Base-by-base conservation (phyloP, 257 asterid species). In the Solanum commersonii region DNA sequence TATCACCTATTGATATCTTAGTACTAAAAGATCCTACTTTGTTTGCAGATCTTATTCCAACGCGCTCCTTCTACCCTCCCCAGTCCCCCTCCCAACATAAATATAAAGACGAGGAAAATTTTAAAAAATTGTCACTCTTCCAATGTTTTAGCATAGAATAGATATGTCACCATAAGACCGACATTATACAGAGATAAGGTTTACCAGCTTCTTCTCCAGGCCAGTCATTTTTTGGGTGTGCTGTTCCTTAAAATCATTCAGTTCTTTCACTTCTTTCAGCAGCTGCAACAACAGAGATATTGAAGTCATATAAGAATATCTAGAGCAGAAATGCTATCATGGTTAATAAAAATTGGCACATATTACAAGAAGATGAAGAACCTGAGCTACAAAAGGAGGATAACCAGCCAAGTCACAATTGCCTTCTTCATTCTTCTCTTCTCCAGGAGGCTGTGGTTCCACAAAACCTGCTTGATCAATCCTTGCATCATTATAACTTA, bases 121-220 rank as follows among this genome's bases (percentile, higher is more conserved):
- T 77, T 12, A 13, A 37, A 14, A 25, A 14, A 2, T 29, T 44
- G 7, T 37, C 67, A 27, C 31, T 44, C 85, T 79, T 44, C 27
- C 85, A 38, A 0, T 46, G 59, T 46, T 49, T 15, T 49, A 49
- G 60, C 8, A 49, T 49, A 49, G 23, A 15, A 44, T 46, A 4
- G 25, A 44, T 15, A 27, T 25, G 84, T 27, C 38, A 44, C 14
- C 65, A 44, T 15, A 79, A 44, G 35, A 27, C 25, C 8, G 33
- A 46, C 9, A 79, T 27, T 42, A 59, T 65, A 77, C 13, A 56
- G 35, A 82, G 89, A 44, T 78, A 73, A 42, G 20, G 84, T 77
- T 76, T 95, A 95, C 99, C 98, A 95, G 92, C 91, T 94, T 93
- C 89, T 84, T 90, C 90, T 90, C 92, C 92, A 95, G 88, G 89